These are phyloP conservation scores for Juncus inflexus DNA, from an alignment of 176 grass and related monocot genomes.

Conservation along the genomic window DNA sequence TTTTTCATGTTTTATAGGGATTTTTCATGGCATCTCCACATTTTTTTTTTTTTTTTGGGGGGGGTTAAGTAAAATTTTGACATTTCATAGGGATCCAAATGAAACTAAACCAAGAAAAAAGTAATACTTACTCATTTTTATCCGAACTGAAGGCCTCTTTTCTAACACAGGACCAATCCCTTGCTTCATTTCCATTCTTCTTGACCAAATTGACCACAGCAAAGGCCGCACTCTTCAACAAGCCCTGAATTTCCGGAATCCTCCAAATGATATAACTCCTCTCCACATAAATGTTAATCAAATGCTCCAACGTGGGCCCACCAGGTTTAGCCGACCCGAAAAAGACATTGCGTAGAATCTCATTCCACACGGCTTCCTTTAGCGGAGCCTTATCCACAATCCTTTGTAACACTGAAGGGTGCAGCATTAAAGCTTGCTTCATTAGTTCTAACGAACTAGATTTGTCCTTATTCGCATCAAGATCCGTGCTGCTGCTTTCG, in stretches of 20 bases:
- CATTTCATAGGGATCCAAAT: neutral
- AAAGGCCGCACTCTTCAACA: conserved; percentile 86
- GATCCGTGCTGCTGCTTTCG: conserved; percentile 25
- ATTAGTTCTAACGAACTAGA: conserved; percentile 73
- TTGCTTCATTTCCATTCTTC: conserved; percentile 63
- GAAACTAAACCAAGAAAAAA: too few species aligned
- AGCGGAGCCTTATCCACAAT: conserved; percentile 87
- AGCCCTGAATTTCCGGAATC: conserved; percentile 85
- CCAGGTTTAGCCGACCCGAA: conserved; percentile 94
- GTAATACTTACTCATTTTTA: conserved; percentile 81
- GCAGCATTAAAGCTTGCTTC: conserved; percentile 98
- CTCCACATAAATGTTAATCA: conserved; percentile 95
- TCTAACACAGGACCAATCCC: conserved; percentile 81
- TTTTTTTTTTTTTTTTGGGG: too few species aligned
- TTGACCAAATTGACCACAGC: conserved; percentile 72
- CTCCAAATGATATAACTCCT: conserved; percentile 96
- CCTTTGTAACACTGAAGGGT: conserved; percentile 70
- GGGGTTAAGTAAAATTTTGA: neutral
- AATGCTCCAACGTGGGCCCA: conserved; percentile 89
- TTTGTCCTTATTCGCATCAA: conserved; percentile 39
- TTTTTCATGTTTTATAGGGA: too few species aligned
- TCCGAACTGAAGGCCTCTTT: conserved; percentile 81
- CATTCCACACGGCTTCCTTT: conserved; percentile 75
- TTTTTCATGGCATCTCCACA: too few species aligned
- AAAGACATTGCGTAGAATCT: conserved; percentile 79